Base-by-base conservation (phyloP, 441 rosid genomes). In the Euphorbia schlechtendalii region DNA sequence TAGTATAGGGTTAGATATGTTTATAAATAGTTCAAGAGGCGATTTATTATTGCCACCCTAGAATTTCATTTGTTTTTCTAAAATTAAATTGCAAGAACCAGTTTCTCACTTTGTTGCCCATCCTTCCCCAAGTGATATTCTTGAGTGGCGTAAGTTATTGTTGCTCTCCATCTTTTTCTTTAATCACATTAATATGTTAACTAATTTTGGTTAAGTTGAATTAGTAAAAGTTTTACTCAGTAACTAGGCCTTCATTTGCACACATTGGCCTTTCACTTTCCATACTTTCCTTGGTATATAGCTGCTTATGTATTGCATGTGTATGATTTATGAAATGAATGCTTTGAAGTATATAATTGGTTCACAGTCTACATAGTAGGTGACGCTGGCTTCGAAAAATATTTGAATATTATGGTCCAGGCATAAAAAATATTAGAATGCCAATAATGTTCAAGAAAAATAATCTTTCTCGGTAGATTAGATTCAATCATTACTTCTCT, bases 61-160 rank as follows among this genome's bases (percentile, higher is more conserved):
- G 20, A 69, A 22, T 28, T 46, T 63, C n/a, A 12, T 56, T 56
- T 48, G 5, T n/a, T 36, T 15, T 22, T 22, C 40, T 8, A n/a
- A 18, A 24, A 55, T 41, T 14, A 62, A 34, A 55, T 74, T 82
- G 74, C 71, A 94, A 98, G 99, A 94, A 71, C 99, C 99, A 24
- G 96, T 94, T 73, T 81, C 99, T 61, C 86, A 91, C 80, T 81
- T 91, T 66, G 90, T 91, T 70, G 99, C 99, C 46, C 90, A 90
- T 62, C 99, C 98, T 81, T 89, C 96, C 66, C 86, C 96, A 34
- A 91, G 68, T 67, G 85, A 91, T 79, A 91, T 94, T 72, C 99
- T 94, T 63, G 97, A 94, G 66, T 94, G 99, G 99, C 99, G 98
- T 94, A 87, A 87, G 95, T 71, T 51, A n/a, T 25, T 17, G 1